These are phyloP conservation scores for Fusarium sp. DNA, from an alignment of 2,329 filamentous ascomycete species.

Conservation along the genomic window DNA sequence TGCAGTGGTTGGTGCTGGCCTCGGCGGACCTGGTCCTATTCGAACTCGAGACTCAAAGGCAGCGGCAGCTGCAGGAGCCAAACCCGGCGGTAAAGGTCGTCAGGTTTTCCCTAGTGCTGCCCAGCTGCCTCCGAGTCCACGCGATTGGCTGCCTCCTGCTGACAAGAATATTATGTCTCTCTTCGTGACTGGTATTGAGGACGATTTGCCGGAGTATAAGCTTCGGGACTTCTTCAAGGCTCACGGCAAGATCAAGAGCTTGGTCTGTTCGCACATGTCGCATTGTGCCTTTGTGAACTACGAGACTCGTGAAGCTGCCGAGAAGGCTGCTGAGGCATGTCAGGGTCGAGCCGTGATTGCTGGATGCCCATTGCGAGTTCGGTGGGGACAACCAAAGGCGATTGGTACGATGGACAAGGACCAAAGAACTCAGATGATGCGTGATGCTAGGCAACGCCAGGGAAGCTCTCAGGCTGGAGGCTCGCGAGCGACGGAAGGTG, in stretches of 20 bases:
- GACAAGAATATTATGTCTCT: constrained; percentile 91
- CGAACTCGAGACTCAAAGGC: constrained; percentile 75
- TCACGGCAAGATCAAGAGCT: constrained; percentile 89
- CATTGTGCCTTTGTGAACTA: constrained; percentile 98
- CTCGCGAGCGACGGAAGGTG: constrained; percentile 48
- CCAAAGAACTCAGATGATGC: constrained; percentile 81
- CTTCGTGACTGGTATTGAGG: constrained; percentile 94
- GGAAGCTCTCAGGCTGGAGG: constrained; percentile 30
- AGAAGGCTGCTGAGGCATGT: constrained; percentile 84
- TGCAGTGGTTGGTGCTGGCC: constrained; percentile 64
- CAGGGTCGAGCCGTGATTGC: constrained; percentile 90
- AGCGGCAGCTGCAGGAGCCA: constrained; percentile 61
- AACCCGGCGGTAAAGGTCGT: constrained; percentile 58
- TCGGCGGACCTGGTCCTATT: constrained; percentile 78
- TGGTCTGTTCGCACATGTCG: constrained; percentile 96
- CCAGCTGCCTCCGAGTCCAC: constrained; percentile 80
- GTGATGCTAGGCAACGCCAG: constrained; percentile 69
- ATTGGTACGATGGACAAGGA: constrained; percentile 92
- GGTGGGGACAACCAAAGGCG: constrained; percentile 93
- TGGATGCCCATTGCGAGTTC: constrained; percentile 87
- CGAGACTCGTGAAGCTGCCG: constrained; percentile 83
- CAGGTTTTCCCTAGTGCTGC: constrained; percentile 75
- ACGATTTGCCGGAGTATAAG: constrained; percentile 93
- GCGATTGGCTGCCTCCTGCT: constrained; percentile 86
- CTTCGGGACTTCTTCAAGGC: constrained; percentile 89